Evolutionary conservation across 257 asterid genomes (phyloP).

Genomic region (Catharanthus roseus): DNA sequence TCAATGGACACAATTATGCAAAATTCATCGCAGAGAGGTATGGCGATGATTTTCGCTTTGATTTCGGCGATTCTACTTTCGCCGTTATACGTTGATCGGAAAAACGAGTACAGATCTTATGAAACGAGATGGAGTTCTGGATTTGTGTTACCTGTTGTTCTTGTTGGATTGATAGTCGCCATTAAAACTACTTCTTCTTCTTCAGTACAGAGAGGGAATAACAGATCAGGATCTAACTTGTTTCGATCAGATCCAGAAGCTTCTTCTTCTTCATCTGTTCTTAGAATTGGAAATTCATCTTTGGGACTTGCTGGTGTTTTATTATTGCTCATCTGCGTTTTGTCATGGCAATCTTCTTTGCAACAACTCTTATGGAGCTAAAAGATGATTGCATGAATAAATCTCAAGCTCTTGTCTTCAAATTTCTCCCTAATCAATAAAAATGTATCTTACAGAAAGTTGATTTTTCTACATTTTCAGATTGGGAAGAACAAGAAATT

Average conservation of each 20-base stretch:
- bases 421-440: not conserved
- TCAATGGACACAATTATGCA: slow-evolving; percentile 38
- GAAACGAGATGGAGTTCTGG: slow-evolving; percentile 62
- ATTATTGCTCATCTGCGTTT: slow-evolving; percentile 46
- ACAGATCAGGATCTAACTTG: not conserved
- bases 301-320: slow-evolving; percentile 69
- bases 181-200: slow-evolving; percentile 47
- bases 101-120: slow-evolving; percentile 26
- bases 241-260: no score
- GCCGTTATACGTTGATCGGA: slow-evolving; percentile 44
- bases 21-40: slow-evolving; percentile 55
- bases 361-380: slow-evolving; percentile 57
- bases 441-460: not conserved
- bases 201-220: slow-evolving; percentile 14
- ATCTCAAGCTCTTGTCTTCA: not conserved
- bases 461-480: not conserved
- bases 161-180: slow-evolving; percentile 59
- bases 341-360: slow-evolving; percentile 54
- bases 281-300: slow-evolving; percentile 52
- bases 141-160: slow-evolving; percentile 53
- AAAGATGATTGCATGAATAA: not conserved
- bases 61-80: slow-evolving; percentile 58
- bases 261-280: slow-evolving; percentile 26
- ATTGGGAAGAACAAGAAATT: not conserved
- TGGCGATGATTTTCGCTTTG: slow-evolving; percentile 61